Conservation (phyloP, 495 filamentous ascomycete genomes). For the Aspergillus baeticus region DNA sequence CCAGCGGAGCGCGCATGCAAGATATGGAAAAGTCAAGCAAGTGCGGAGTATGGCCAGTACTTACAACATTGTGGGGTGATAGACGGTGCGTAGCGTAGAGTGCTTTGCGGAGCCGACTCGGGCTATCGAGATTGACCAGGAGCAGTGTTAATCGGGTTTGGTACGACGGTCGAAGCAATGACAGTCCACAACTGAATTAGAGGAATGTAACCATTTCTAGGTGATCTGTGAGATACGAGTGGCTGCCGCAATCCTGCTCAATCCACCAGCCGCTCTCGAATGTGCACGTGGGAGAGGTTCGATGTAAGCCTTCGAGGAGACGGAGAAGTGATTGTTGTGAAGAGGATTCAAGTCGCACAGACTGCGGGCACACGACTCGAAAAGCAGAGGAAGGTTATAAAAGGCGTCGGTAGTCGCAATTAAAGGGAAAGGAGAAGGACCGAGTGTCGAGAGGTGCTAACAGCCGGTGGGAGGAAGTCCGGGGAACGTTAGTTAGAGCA, state of each 20-base stretch:
- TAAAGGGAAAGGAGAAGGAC: not conserved
- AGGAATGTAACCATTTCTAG: not conserved
- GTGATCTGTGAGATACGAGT: not conserved
- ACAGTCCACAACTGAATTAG: not conserved
- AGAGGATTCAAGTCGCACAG: not conserved
- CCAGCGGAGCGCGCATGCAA: not conserved
- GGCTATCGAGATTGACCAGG: not conserved
- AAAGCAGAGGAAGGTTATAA: not conserved
- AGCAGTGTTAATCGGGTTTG: not conserved
- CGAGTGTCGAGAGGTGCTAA: not conserved
- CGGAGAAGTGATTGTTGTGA: not conserved
- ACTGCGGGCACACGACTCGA: no score
- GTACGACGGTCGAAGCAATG: no score
- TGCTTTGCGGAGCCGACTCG: not conserved
- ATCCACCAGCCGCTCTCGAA: slow-evolving; percentile 1
- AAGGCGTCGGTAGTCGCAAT: not conserved
- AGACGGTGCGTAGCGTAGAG: not conserved
- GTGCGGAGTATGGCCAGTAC: not conserved
- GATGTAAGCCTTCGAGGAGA: not conserved
- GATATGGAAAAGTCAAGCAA: slow-evolving; percentile 3
- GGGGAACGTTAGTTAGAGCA: not conserved
- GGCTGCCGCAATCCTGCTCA: not conserved
- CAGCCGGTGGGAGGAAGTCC: not conserved
- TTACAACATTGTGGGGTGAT: slow-evolving; percentile 15
- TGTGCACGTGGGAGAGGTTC: not conserved